Base-by-base conservation (phyloP, 2,329 filamentous ascomycete genomes). In the Cladophialophora carrionii region DNA sequence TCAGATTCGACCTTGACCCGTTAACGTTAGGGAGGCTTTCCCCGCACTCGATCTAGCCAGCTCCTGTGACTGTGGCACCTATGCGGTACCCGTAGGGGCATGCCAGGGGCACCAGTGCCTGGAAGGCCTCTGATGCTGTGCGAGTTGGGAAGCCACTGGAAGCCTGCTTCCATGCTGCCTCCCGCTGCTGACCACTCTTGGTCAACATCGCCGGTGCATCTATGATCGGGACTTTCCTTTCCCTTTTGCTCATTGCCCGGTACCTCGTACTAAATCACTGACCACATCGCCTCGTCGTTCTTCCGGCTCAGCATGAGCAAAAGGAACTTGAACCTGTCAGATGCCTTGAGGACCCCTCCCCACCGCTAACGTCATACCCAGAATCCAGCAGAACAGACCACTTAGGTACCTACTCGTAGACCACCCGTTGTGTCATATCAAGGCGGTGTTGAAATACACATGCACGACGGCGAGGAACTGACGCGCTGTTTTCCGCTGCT, bases 31-130 rank as follows among this genome's bases (percentile, higher is more conserved):
- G 29, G 24, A n/a, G 22, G 14, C 17, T 31, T 32, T 54, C 52
- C 52, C 52, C 52, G 52, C 52, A 54, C 52, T 34, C 52, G 24
- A 34, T 54, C 26, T 32, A 54, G 22, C 48, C 4, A 43, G 3
- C 3, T 43, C 2, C 41, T 43, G n/a, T 43, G 3, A 43, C 41
- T 29, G 26, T 29, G 26, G 26, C 26, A 29, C 26, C 6, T 29
- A 3, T 29, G 26, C 6, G 26, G 26, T 29, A 29, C 26, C 6
- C 26, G 26, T 29, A 43, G 37, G 37, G 37, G 37, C 37, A 14
- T 14, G 37, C 37, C 37, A 43, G 37, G 37, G 37, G 37, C 37
- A 20, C 37, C 37, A n/a, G 17, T 17, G 37, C 37, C 17, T n/a
- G 14, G n/a, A 43, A 5, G n/a, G 37, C 6, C 37, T 43, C 14